Conservation (phyloP, 208 protist genomes). For the Wallacemonas sp. region DNA sequence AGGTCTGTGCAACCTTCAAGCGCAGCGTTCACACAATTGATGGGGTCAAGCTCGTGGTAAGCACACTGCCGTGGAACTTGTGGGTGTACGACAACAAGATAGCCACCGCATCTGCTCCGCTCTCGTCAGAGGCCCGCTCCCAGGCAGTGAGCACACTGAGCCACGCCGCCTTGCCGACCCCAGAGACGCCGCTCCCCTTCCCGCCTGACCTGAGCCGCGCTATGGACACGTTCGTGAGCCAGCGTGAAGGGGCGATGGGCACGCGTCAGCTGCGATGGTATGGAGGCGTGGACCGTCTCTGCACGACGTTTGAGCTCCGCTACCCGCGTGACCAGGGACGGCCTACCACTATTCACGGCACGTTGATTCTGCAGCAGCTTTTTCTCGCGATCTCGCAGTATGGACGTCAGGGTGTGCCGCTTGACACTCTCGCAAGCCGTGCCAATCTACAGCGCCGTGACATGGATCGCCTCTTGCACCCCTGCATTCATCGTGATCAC, state of each 20-base stretch:
- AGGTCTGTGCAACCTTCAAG: not conserved
- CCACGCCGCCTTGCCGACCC: not conserved
- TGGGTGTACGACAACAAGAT: slow-evolving; percentile 21
- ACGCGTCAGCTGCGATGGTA: slow-evolving; percentile 29
- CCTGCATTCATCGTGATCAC: slow-evolving; percentile 23
- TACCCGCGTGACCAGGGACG: slow-evolving; percentile 32
- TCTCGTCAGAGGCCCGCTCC: slow-evolving; percentile 6
- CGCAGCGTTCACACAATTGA: not conserved
- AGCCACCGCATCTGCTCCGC: not conserved
- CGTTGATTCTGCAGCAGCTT: slow-evolving; percentile 35
- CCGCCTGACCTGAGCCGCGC: slow-evolving; percentile 19
- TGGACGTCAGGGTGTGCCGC: slow-evolving; percentile 23
- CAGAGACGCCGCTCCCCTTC: slow-evolving; percentile 27
- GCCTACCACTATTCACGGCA: slow-evolving; percentile 31
- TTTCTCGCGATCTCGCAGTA: slow-evolving; percentile 35
- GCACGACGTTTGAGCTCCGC: slow-evolving; percentile 24
- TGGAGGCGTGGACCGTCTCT: slow-evolving; percentile 12
- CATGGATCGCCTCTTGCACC: not conserved
- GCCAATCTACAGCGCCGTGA: slow-evolving; percentile 15
- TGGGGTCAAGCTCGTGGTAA: slow-evolving; percentile 23
- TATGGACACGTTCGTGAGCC: slow-evolving; percentile 21
- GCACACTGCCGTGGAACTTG: slow-evolving; percentile 30
- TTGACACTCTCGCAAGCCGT: slow-evolving; percentile 26
- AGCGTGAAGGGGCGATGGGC: slow-evolving; percentile 17
- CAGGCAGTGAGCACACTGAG: not conserved